These are phyloP conservation scores for Candida gorgasii DNA, from an alignment of 805 yeast genomes.

Conservation along the genomic window DNA sequence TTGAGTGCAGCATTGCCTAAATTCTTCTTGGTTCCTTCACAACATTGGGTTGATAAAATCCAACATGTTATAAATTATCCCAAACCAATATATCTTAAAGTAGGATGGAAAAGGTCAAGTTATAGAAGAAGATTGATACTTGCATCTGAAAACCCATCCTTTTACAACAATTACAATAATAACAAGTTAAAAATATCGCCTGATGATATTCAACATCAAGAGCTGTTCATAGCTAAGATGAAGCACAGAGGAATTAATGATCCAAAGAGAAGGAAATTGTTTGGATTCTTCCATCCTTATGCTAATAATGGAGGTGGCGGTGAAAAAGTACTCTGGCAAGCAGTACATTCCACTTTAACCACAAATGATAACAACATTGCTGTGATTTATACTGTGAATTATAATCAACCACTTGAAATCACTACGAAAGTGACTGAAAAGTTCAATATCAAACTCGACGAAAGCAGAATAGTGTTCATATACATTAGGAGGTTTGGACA, in stretches of 20 bases:
- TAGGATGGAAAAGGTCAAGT: conserved; percentile 39
- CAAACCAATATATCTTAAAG: conserved; percentile 36
- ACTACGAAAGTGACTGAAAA: conserved; percentile 52
- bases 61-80: conserved; percentile 30
- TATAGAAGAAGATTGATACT: conserved; percentile 37
- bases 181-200: conserved; percentile 37
- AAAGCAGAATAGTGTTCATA: conserved; percentile 53
- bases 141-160: conserved; percentile 38
- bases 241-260: conserved; percentile 35
- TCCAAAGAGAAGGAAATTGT: conserved; percentile 45
- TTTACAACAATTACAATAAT: conserved; percentile 37
- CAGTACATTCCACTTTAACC: conserved; percentile 68
- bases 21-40: conserved; percentile 39
- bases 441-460: conserved; percentile 55
- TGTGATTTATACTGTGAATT: conserved; percentile 73
- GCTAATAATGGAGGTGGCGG: conserved; percentile 99
- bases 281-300: conserved; percentile 93
- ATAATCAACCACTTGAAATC: conserved; percentile 49
- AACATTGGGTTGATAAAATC: conserved; percentile 38
- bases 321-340: conserved; percentile 94
- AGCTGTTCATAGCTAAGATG: conserved; percentile 23
- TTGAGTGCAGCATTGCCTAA: conserved; percentile 28
- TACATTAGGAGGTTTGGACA: conserved; percentile 53
- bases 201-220: conserved; percentile 24
- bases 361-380: conserved; percentile 52